Evolutionary conservation across 163 green algal species (phyloP).

Genomic region (Smithsoniella earleae): DNA sequence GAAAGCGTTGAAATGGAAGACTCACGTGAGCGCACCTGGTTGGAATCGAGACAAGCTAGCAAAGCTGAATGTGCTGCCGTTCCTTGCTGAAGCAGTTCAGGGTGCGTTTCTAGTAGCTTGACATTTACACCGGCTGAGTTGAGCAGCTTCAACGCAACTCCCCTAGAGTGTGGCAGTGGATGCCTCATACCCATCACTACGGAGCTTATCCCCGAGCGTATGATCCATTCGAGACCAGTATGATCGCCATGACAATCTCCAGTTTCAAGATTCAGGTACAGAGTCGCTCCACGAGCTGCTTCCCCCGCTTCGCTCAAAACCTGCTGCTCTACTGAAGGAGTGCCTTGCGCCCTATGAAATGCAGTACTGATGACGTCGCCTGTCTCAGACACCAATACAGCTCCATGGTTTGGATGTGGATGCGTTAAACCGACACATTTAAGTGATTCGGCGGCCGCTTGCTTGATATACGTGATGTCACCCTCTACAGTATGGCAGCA

Average conservation of each 20-base stretch:
- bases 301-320: slow-evolving; percentile 45
- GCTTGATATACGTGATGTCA: slow-evolving; percentile 1
- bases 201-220: slow-evolving; percentile 56
- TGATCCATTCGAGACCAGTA: slow-evolving; percentile 54
- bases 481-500: too few relatives aligned
- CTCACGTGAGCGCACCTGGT: slow-evolving; percentile 62
- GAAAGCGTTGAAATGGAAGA: too few relatives aligned
- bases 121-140: slow-evolving; percentile 52
- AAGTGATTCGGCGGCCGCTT: not conserved
- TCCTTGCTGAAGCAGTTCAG: not conserved
- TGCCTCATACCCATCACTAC: slow-evolving; percentile 86
- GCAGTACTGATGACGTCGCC: slow-evolving; percentile 6
- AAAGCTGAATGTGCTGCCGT: slow-evolving; percentile 32
- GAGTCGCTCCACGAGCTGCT: slow-evolving; percentile 50
- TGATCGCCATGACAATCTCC: slow-evolving; percentile 81
- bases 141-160: slow-evolving; percentile 52
- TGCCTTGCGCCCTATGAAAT: slow-evolving; percentile 52
- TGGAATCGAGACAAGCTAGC: slow-evolving; percentile 52
- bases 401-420: slow-evolving; percentile 24
- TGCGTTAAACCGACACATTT: slow-evolving; percentile 15
- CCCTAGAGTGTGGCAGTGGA: slow-evolving; percentile 65
- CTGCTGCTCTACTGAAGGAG: slow-evolving; percentile 60
- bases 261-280: slow-evolving; percentile 89
- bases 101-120: slow-evolving; percentile 39
- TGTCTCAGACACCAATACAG: slow-evolving; percentile 22